Percentiles rank a stretch among this genome's conserved stretches.
Evolutionary conservation across 768 basidiomycete genomes (phyloP).

Genomic region (Kockovaella imperatae): DNA sequence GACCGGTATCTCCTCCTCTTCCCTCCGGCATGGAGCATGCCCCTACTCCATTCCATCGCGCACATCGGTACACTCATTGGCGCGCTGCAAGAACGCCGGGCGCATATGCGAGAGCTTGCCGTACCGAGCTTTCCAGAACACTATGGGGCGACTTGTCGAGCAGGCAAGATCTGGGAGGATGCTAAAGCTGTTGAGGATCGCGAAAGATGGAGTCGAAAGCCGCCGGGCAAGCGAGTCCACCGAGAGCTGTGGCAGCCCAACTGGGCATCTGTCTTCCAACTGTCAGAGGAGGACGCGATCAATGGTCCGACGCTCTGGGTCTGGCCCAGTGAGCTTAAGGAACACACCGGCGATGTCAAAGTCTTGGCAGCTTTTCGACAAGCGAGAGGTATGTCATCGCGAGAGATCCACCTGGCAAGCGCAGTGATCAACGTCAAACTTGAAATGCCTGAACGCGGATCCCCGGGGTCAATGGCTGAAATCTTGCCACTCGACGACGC

Average conservation of each 20-base stretch:
- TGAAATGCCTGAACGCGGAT: constrained; percentile 59
- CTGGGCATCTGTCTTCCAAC: constrained; percentile 57
- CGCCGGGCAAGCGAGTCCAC: constrained; percentile 77
- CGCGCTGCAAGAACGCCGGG: constrained; percentile 73
- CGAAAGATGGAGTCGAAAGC: constrained; percentile 65
- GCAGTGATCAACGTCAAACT: constrained; percentile 65
- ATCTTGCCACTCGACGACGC: constrained; percentile 60
- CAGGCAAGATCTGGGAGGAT: constrained; percentile 53
- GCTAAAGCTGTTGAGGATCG: constrained; percentile 54
- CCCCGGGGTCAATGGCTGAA: constrained; percentile 64
- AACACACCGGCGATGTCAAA: constrained; percentile 46
- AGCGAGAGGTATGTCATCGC: constrained; percentile 51
- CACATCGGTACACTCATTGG: constrained; percentile 76
- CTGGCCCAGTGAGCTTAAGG: constrained; percentile 49
- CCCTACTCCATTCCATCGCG: constrained; percentile 73
- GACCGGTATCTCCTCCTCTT: constrained; percentile 84
- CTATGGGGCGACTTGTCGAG: constrained; percentile 53
- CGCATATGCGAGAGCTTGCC: constrained; percentile 76
- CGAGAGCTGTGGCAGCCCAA: constrained; percentile 62
- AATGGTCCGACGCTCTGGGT: constrained; percentile 55
- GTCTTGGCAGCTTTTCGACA: constrained; percentile 57
- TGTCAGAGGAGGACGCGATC: constrained; percentile 56
- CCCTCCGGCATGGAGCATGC: constrained; percentile 83
- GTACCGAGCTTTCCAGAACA: constrained; percentile 70
- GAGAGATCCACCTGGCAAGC: constrained; percentile 51